phyloP scores from a whole-genome alignment of 2,329 filamentous ascomycete species.

The Stagonosporopsis chrysanthemi region DNA sequence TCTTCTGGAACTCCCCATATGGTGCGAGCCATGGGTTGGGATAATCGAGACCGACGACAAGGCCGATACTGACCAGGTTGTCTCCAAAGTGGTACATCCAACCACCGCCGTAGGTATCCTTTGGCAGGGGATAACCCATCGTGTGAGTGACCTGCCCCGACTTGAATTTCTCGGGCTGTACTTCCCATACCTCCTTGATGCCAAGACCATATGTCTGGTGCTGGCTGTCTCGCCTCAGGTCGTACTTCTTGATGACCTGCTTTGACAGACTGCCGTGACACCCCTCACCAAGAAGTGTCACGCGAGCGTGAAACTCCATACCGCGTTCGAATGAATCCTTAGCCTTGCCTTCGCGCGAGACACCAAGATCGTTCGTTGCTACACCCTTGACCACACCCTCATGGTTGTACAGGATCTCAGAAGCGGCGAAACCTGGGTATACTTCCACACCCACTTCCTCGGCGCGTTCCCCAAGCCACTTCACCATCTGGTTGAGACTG shows the following conservation, averaged over 20 bases:
- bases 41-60: constrained; percentile 95
- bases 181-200: constrained; percentile 97
- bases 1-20: constrained; percentile 96
- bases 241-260: constrained; percentile 92
- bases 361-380: constrained; percentile 92
- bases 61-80: constrained; percentile 89
- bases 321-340: constrained; percentile 93
- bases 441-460: constrained; percentile 96
- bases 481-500: constrained; percentile 91
- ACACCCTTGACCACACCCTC: constrained; percentile 93
- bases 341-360: constrained; percentile 80
- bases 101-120: constrained; percentile 93
- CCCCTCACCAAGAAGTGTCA: constrained; percentile 92
- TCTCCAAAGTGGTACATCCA: constrained; percentile 99
- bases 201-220: constrained; percentile 95
- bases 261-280: constrained; percentile 96
- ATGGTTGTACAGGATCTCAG: constrained; percentile 84
- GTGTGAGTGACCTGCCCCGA: constrained; percentile 87
- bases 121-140: constrained; percentile 88
- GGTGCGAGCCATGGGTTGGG: constrained; percentile 95
- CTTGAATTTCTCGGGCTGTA: constrained; percentile 89
- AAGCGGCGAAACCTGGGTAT: constrained; percentile 94
- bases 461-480: constrained; percentile 95
- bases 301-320: constrained; percentile 96
- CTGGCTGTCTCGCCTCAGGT: constrained; percentile 85